Evolutionary conservation across 257 asterid species (phyloP).

Genomic region (Catharanthus roseus): DNA sequence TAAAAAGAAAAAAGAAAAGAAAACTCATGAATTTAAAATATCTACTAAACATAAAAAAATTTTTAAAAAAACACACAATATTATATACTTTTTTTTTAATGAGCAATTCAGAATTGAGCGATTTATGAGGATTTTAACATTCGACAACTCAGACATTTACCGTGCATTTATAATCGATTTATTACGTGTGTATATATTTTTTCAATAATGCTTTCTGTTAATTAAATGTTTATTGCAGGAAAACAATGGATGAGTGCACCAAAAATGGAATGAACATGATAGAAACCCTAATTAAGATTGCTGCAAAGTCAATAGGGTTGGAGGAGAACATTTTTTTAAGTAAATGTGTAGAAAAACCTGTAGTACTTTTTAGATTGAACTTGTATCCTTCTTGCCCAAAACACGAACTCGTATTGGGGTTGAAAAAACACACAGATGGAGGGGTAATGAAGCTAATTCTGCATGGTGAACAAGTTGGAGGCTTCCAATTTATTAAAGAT

Average conservation of each 20-base stretch:
- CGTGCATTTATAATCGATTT: background rate
- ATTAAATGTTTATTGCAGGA: conserved; percentile 21
- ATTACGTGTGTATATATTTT: background rate
- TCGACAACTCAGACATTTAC: too few species aligned
- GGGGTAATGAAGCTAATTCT: conserved; percentile 42
- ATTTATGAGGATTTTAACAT: too few species aligned
- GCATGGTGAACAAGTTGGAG: conserved; percentile 50
- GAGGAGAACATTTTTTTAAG: conserved; percentile 29
- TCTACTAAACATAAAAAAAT: too few species aligned
- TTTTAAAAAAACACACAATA: too few species aligned
- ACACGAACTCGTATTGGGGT: conserved; percentile 48
- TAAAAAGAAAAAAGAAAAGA: too few species aligned
- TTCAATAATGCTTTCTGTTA: background rate
- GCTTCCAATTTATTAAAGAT: conserved; percentile 51
- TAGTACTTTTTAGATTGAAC: conserved; percentile 39
- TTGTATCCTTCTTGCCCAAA: conserved; percentile 52
- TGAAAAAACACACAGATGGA: conserved; percentile 60
- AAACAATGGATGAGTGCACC: conserved; percentile 28
- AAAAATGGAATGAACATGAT: conserved; percentile 13
- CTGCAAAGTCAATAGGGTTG: too few species aligned
- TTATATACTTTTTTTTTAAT: too few species aligned
- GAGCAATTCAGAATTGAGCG: too few species aligned
- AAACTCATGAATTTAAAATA: too few species aligned
- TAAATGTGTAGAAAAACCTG: conserved; percentile 32
- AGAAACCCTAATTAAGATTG: conserved; percentile 28